Evolutionary conservation across 2,329 filamentous ascomycete species (phyloP), one percentile per base, ranked within the genome.

Genomic region (Cercospora janseana): DNA sequence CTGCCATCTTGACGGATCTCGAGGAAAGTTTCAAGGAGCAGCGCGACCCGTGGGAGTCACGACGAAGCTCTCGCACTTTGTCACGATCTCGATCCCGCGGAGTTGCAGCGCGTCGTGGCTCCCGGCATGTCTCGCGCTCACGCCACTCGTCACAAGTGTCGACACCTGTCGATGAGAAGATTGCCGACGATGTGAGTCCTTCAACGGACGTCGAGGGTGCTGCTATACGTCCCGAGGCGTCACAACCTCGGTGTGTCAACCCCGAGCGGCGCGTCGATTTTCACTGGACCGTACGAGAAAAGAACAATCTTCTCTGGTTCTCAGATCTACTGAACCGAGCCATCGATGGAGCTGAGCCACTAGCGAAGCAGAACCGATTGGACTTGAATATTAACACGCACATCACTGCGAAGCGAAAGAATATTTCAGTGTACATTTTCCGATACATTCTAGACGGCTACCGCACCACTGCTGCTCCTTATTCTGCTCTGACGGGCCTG

Each of bases 241-340:
- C 44, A 3, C 29, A 24, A 13, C 49, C 49, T 7, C 44, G 49
- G 18, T 48, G 44, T 31, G 32, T 37, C 20, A 45, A 52, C 20
- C 49, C 49, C 16, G 44, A 52, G 4, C 49, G 44, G 13, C 49
- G 44, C 8, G 74, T 80, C 1, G 79, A 82, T 58, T 81, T 82
- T 51, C 78, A 82, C 63, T 82, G 79, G 79, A 79, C 78, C 55
- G 78, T 81, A 0, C 76, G 78, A 16, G 78, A 81, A 38, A 72
- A 73, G 49, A 80, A 80, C 62, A 72, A 78, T 43, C 70, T 82
- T 0, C 69, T 77, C 3, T 81, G 79, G 79, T 77, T 82, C 44
- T 79, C 78, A 0, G 74, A 79, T 55, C 72, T 81, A 0, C 70
- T 81, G 4, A 81, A 81, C 57, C 64, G 70, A 9, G 73, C 77